Evolutionary conservation across 345 rosid genomes (phyloP).

Genomic region (Citrus glauca): DNA sequence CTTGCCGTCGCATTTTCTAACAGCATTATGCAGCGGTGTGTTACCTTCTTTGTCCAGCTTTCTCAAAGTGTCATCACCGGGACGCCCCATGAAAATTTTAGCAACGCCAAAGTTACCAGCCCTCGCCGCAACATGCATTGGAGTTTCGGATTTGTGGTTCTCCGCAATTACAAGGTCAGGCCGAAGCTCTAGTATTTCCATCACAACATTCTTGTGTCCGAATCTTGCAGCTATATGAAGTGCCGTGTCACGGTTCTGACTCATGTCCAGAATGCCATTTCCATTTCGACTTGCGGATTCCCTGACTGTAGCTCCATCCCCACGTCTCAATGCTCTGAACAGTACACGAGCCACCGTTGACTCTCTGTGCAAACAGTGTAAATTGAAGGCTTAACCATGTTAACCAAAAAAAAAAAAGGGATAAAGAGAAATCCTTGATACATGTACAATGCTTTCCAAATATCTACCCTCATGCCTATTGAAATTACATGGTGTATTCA

Average conservation of each 20-base stretch:
- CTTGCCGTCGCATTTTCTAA: background rate
- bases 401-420: no score
- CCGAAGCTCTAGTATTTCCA: background rate
- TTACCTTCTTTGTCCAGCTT: no score
- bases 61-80: no score
- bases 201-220: background rate
- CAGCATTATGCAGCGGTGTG: background rate
- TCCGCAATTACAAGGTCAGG: background rate
- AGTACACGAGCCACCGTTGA: background rate
- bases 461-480: no score
- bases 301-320: background rate
- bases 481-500: no score
- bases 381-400: background rate
- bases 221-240: slow-evolving; percentile 1
- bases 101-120: no score
- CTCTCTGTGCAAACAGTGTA: no score
- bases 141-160: background rate
- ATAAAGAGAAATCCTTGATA: no score
- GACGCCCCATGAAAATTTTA: no score
- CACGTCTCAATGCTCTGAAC: background rate
- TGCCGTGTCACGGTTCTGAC: background rate
- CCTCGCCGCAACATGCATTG: slow-evolving; percentile 2
- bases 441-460: no score
- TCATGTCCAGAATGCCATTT: background rate
- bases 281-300: no score